Conservation (phyloP, 139 green algal species). For the Chlorella ohadii region DNA sequence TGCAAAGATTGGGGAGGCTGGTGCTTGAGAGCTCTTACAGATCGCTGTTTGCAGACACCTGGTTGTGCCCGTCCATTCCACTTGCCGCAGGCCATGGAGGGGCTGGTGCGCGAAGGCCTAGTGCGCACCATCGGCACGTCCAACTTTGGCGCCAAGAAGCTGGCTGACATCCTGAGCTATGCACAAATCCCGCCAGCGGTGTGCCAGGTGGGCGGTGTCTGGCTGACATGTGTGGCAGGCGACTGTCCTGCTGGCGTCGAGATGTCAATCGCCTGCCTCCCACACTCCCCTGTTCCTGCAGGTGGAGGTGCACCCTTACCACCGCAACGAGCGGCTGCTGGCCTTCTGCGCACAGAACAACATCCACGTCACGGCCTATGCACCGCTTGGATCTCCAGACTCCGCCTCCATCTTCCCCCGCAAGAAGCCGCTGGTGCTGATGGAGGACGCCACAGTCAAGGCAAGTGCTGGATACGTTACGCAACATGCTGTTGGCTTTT, state of each 20-base stretch:
- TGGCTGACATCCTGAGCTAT: constrained; percentile 62
- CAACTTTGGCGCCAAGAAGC: constrained; percentile 85
- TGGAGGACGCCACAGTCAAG: constrained; percentile 73
- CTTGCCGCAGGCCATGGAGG: constrained; percentile 54
- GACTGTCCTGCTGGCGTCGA: too few relatives aligned
- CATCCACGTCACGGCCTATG: constrained; percentile 94
- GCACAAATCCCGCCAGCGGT: constrained; percentile 70
- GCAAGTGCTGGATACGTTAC: too few relatives aligned
- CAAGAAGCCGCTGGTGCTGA: constrained; percentile 54
- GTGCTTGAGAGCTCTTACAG: too few relatives aligned
- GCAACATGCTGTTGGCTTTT: too few relatives aligned
- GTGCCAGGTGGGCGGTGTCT: constrained; percentile 68
- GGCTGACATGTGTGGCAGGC: too few relatives aligned
- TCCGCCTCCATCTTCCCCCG: constrained; percentile 74
- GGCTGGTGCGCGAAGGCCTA: constrained; percentile 75
- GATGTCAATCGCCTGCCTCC: too few relatives aligned
- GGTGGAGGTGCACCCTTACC: constrained; percentile 95
- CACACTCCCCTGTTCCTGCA: constrained; percentile 41
- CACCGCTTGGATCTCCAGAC: constrained; percentile 87
- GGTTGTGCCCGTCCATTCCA: too few relatives aligned
- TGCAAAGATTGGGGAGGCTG: too few relatives aligned
- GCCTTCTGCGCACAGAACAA: constrained; percentile 34
- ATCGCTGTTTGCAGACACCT: too few relatives aligned
- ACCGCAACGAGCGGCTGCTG: constrained; percentile 83
- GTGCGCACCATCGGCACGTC: constrained; percentile 81